Percentiles rank a stretch among this genome's conserved stretches.
phyloP scores from a whole-genome alignment of 768 basidiomycete species.

The Psilocybe cyanescens region DNA sequence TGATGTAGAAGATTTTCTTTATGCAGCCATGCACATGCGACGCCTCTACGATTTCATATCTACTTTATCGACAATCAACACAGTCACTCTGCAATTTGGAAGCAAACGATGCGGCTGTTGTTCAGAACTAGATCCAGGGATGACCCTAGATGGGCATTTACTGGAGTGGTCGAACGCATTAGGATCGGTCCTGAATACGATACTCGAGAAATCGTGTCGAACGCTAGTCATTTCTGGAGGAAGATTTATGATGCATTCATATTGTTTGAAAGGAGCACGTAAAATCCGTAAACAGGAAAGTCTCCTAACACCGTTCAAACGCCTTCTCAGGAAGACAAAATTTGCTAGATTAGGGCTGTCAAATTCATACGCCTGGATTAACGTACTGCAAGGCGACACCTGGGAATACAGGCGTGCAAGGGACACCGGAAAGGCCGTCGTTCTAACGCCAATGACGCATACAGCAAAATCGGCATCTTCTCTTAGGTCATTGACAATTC shows the following conservation, averaged over 20 bases:
- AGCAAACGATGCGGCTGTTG: slow-evolving; percentile 25
- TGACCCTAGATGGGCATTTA: slow-evolving; percentile 18
- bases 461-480: slow-evolving; percentile 9
- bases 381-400: slow-evolving; percentile 18
- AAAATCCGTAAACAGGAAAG: neutral
- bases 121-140: slow-evolving; percentile 15
- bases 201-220: slow-evolving; percentile 20
- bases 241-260: slow-evolving; percentile 24
- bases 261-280: slow-evolving; percentile 17
- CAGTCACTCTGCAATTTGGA: slow-evolving; percentile 19
- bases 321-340: slow-evolving; percentile 12
- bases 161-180: slow-evolving; percentile 24
- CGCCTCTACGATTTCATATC: slow-evolving; percentile 18
- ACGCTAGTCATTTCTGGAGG: slow-evolving; percentile 21
- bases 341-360: slow-evolving; percentile 3
- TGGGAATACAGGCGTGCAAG: slow-evolving; percentile 24
- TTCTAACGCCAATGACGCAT: slow-evolving; percentile 18
- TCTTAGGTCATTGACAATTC: slow-evolving; percentile 20
- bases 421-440: slow-evolving; percentile 13
- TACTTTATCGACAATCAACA: slow-evolving; percentile 12
- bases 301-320: slow-evolving; percentile 9
- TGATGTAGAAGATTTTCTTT: slow-evolving; percentile 16
- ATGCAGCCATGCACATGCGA: slow-evolving; percentile 15
- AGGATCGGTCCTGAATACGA: slow-evolving; percentile 20
- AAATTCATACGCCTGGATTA: slow-evolving; percentile 2